phyloP scores from a whole-genome alignment of 1,139 yeast genomes.

The Sugiyamaella pinicola region DNA sequence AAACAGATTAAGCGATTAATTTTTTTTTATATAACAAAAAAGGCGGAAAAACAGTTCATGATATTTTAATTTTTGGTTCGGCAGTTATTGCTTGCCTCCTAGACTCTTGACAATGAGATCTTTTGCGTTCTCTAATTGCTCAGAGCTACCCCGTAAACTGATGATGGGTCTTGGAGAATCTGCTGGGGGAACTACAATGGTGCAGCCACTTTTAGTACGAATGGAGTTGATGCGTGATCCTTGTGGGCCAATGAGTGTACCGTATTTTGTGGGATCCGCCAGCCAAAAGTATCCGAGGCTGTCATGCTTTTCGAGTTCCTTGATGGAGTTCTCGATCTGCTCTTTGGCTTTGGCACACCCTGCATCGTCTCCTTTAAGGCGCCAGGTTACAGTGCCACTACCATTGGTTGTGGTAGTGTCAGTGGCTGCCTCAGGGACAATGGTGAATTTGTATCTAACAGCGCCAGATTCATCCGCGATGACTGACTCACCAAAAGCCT shows the following conservation, averaged over 20 bases:
- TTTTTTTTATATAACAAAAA: conserved; percentile 11
- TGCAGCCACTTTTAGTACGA: conserved; percentile 60
- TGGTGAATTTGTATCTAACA: conserved; percentile 37
- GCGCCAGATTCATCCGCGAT: conserved; percentile 27
- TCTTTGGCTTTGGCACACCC: conserved; percentile 42
- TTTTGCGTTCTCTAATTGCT: conserved; percentile 53
- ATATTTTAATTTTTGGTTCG: not conserved
- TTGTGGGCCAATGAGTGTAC: conserved; percentile 73
- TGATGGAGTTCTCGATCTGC: conserved; percentile 41
- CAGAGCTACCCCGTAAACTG: conserved; percentile 42
- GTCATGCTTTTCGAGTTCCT: conserved; percentile 43
- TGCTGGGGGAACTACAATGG: conserved; percentile 65
- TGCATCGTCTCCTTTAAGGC: conserved; percentile 41
- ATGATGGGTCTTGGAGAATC: conserved; percentile 47
- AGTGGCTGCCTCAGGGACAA: conserved; percentile 31
- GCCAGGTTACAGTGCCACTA: conserved; percentile 46
- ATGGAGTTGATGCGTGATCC: conserved; percentile 69
- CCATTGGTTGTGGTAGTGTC: conserved; percentile 28
- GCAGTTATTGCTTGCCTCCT: conserved; percentile 2
- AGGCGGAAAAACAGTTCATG: conserved; percentile 6
- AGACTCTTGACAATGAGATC: conserved; percentile 37
- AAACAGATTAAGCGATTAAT: not conserved
- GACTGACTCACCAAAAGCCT: conserved; percentile 48
- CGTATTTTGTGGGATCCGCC: conserved; percentile 50
- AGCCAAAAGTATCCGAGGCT: conserved; percentile 54